These are phyloP conservation scores for Boletus rex-veris DNA, from an alignment of 768 basidiomycete species.

Conservation along the genomic window DNA sequence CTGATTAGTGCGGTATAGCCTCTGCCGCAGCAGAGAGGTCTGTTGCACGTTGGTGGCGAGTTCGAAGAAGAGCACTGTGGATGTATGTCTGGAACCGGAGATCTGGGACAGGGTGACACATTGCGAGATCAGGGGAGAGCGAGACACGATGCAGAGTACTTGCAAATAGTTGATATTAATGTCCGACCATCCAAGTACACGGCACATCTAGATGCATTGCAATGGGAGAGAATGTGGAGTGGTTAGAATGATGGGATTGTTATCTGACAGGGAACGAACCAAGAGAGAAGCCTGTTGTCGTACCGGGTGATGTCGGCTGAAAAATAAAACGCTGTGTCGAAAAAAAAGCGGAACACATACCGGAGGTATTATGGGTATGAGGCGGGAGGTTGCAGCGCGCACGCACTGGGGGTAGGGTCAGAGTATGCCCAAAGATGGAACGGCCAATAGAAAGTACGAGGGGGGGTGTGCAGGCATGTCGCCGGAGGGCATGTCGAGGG, in stretches of 20 bases:
- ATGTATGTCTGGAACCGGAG: slow-evolving; percentile 10
- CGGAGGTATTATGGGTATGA: too few species aligned
- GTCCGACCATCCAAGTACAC: slow-evolving; percentile 14
- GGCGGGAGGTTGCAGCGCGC: too few species aligned
- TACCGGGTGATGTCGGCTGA: not conserved
- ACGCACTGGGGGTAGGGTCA: too few species aligned
- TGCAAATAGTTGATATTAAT: slow-evolving; percentile 14
- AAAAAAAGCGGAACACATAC: not conserved
- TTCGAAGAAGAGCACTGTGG: slow-evolving; percentile 9
- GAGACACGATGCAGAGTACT: slow-evolving; percentile 10
- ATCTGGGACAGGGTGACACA: slow-evolving; percentile 14
- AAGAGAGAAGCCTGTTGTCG: slow-evolving; percentile 12
- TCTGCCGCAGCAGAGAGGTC: slow-evolving; percentile 18
- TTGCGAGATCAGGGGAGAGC: slow-evolving; percentile 9
- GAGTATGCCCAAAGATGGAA: slow-evolving; percentile 3
- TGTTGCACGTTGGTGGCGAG: slow-evolving; percentile 5
- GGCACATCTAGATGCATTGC: not conserved
- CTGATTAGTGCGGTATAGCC: slow-evolving; percentile 14
- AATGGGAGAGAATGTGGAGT: too few species aligned
- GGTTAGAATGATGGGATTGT: not conserved
- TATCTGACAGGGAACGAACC: not conserved
- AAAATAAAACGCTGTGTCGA: not conserved
- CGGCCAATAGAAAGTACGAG: not conserved
- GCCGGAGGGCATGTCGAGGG: slow-evolving; percentile 1
- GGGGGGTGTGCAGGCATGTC: slow-evolving; percentile 2